Evolutionary conservation across 2,329 filamentous ascomycete species (phyloP), one percentile per base, ranked within the genome.

Genomic region (Penicillium nordicum): DNA sequence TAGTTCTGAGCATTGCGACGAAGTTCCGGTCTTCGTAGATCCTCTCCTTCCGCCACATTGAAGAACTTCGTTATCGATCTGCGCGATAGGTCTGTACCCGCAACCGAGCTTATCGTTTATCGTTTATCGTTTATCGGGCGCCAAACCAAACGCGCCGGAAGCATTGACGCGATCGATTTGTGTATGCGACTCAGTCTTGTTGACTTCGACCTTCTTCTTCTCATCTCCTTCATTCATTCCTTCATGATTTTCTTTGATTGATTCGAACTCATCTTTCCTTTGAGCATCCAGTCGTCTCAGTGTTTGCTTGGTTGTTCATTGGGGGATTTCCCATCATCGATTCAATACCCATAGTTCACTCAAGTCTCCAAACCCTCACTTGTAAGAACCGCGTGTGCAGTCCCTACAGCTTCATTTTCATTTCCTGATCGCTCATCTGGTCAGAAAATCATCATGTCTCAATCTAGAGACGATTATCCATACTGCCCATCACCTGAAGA

Each of bases 1-100:
- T 21, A 12, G n/a, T 55, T 38, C 40, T 52, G 38, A 53, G 32
- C 61, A 62, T 63, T 32, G 55, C 57, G 25, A 27, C 12, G 30
- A 25, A 34, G 38, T 47, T 11, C 25, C 7, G 27, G 6, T 43
- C 23, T 50, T 37, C 14, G 21, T 9, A 37, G 14, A 5, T 18
- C 10, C 30, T 37, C 38, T 40, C 10, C 9, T 21, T 18, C 14
- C 18, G n/a, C 21, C 7, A 7, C 21, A 16, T 11, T 14, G 18
- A 23, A 50, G 45, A 50, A 54, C 21, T 44, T 45, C 10, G 29
- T 21, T 44, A 55, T 50, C 25, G 25, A 50, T 7, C 12, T 36
- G 23, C 36, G 18, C n/a, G 2, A 25, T 30, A 18, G 32, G 40
- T 30, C n/a, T 27, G 7, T n/a, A 2, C 16, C 23, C 45, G 30